Evolutionary conservation across 169 alveolate genomes (phyloP), one percentile per base, ranked within the genome.

Genomic region (Cytauxzoon felis): DNA sequence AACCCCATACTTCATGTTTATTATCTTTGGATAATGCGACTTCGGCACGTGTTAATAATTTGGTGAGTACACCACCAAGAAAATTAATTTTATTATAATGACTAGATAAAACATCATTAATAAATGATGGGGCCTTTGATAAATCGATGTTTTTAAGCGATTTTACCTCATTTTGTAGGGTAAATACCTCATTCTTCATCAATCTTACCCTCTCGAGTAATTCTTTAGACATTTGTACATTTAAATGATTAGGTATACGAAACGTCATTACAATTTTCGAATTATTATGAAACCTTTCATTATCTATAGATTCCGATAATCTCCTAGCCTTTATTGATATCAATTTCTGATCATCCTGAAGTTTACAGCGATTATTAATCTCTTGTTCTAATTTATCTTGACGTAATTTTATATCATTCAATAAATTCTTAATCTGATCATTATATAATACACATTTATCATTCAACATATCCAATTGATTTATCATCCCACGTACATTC

Each of bases 171-270:
- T 40, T 29, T 4, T 76, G 71, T 26, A 76, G 36, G 26, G 36
- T 13, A 18, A 58, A 47, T 7, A 76, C 47, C 27, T 76, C 76
- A 13, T 58, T 26, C 36, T 30, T 41, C 59, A 62, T 38, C 27
- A 57, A 26, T 1, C 86, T 24, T 3, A 66, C 63, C 13, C 3
- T 54, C 27, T 65, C 79, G 26, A 56, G 19, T 43, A 76, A 21
- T 43, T 76, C 82, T 63, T 66, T 76, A 4, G 86, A 23, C 21
- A 76, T 49, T 26, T 76, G 81, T 1, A 76, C 75, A 41, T 53
- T 45, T 19, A 76, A 38, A 50, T 76, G 83, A 60, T 76, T 76
- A 8, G 86, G 86, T 7, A 76, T 67, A 3, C 73, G 26, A 48
- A 75, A 65, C 11, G 38, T 42, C 2, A 72, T 47, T 11, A 60